Conservation (phyloP, 257 asterid genomes). For the Fraxinus quadrangulata region DNA sequence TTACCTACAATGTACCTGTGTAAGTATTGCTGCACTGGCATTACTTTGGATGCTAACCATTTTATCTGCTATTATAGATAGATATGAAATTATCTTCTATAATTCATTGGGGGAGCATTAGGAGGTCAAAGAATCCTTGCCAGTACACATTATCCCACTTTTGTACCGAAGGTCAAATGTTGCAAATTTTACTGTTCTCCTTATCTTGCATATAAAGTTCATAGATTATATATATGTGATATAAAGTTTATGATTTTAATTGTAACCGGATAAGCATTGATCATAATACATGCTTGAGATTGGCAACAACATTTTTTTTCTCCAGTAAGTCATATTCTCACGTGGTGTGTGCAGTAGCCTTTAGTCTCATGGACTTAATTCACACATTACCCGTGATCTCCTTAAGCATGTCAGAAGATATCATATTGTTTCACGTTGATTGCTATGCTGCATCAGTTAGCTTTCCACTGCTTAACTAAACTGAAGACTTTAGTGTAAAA, state of each 20-base stretch:
- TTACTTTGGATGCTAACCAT: neutral
- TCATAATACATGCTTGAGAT: slow-evolving; percentile 2
- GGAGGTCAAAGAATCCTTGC: neutral
- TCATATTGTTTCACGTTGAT: slow-evolving; percentile 6
- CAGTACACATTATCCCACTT: neutral
- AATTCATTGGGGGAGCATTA: neutral
- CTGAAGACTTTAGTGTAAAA: neutral
- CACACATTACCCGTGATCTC: neutral
- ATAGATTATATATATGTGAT: slow-evolving; percentile 1
- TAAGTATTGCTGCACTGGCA: slow-evolving; percentile 42
- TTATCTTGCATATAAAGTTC: neutral
- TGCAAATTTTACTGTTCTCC: neutral
- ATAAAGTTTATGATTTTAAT: neutral
- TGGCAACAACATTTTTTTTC: neutral
- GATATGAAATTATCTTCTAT: neutral
- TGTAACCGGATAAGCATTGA: neutral
- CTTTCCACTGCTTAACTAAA: neutral
- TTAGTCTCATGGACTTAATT: neutral
- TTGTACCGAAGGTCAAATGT: slow-evolving; percentile 7
- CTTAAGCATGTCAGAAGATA: neutral
- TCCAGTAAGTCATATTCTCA: neutral
- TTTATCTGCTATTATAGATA: neutral
- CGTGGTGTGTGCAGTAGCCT: neutral
- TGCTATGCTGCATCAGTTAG: slow-evolving; percentile 9
- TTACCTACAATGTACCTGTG: slow-evolving; percentile 83